phyloP scores from a whole-genome alignment of 345 rosid species.

The Citrus maxima region DNA sequence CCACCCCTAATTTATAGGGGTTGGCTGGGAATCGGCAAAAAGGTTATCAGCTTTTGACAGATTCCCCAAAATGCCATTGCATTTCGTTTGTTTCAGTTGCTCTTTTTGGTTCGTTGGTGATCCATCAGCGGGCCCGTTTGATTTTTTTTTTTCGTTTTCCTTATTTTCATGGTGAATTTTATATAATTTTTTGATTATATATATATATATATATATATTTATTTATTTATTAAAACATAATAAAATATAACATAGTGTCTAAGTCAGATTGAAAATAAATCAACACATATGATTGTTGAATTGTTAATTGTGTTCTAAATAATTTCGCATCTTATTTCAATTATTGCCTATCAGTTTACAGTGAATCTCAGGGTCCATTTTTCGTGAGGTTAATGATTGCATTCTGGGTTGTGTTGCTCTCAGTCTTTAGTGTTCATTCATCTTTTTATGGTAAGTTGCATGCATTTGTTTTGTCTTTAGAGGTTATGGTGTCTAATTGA shows the following conservation, averaged over 20 bases:
- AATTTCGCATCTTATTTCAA: conserved; percentile 27
- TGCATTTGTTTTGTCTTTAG: too few relatives aligned
- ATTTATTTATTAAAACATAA: too few relatives aligned
- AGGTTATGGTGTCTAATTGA: too few relatives aligned
- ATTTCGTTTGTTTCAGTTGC: background rate
- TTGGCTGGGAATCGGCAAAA: background rate
- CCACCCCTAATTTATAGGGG: background rate
- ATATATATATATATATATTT: too few relatives aligned
- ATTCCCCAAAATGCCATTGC: conserved; percentile 22
- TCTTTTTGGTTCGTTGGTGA: background rate
- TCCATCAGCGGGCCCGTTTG: background rate
- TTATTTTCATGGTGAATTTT: background rate
- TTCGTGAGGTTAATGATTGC: too few relatives aligned
- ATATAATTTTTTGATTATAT: background rate
- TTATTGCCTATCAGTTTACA: too few relatives aligned
- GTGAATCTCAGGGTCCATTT: too few relatives aligned
- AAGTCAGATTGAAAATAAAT: too few relatives aligned
- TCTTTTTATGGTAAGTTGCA: too few relatives aligned
- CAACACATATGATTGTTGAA: conserved; percentile 79
- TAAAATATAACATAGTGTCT: too few relatives aligned
- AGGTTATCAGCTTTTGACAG: conserved; percentile 15
- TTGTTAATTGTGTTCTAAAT: conserved; percentile 73
- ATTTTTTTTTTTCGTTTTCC: background rate
- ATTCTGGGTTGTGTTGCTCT: too few relatives aligned
- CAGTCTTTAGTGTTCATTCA: too few relatives aligned